phyloP scores from a whole-genome alignment of 1,139 yeast genomes.

The Geotrichum siamense region DNA sequence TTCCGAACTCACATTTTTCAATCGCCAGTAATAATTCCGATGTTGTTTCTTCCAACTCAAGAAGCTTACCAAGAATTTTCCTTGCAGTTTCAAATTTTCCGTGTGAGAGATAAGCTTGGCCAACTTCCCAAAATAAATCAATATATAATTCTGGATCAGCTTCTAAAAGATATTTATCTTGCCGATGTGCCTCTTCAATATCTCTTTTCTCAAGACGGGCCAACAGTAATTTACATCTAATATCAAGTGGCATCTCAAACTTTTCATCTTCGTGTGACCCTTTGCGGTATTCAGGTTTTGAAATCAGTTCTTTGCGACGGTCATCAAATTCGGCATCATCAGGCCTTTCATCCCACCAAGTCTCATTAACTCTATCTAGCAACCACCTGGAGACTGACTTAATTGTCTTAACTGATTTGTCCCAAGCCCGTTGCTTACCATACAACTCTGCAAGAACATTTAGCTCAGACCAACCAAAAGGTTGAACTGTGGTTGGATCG shows the following conservation, averaged over 20 bases:
- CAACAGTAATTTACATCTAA: constrained; percentile 70
- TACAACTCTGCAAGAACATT: constrained; percentile 78
- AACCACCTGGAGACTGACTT: constrained; percentile 79
- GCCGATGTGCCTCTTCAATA: constrained; percentile 61
- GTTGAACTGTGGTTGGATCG: constrained; percentile 24
- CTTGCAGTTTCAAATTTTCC: constrained; percentile 70
- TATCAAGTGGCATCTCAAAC: constrained; percentile 68
- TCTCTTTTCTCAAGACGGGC: constrained; percentile 61
- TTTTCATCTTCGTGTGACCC: constrained; percentile 17
- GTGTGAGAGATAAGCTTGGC: constrained; percentile 58
- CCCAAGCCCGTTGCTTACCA: constrained; percentile 57
- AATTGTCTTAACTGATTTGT: constrained; percentile 55
- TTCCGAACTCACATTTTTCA: constrained; percentile 72
- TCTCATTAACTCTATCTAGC: constrained; percentile 60
- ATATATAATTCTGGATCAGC: constrained; percentile 55
- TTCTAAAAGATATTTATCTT: constrained; percentile 53
- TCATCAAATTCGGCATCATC: constrained; percentile 78
- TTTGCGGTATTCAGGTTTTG: constrained; percentile 20
- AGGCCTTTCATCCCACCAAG: constrained; percentile 72
- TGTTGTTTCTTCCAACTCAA: constrained; percentile 12
- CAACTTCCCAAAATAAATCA: constrained; percentile 74
- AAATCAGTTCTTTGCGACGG: constrained; percentile 38
- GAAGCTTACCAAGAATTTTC: constrained; percentile 28
- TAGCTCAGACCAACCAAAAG: constrained; percentile 81
- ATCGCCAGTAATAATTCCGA: constrained; percentile 48